These are phyloP conservation scores for Amorphotheca resinae DNA, from an alignment of 495 filamentous ascomycete genomes.

Conservation along the genomic window DNA sequence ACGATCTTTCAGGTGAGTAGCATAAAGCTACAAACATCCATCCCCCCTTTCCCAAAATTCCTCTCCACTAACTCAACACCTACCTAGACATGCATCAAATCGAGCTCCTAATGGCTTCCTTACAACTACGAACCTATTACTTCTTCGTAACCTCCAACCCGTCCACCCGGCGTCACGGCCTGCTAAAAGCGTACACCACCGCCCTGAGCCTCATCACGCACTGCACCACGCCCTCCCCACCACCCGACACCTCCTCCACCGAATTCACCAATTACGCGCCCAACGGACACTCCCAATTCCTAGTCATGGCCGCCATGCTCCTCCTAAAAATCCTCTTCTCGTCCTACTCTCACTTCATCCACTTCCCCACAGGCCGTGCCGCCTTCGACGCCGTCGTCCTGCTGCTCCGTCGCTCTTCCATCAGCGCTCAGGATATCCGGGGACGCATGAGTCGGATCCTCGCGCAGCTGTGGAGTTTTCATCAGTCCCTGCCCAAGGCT, in stretches of 20 bases:
- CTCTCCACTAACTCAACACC: no score
- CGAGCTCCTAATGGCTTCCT: not conserved
- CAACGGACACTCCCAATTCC: not conserved
- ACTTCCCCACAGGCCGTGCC: not conserved
- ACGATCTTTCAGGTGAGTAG: not conserved
- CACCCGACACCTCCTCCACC: not conserved
- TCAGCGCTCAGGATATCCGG: not conserved
- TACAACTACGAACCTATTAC: conserved; percentile 4
- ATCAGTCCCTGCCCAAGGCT: not conserved
- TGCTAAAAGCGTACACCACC: conserved; percentile 2
- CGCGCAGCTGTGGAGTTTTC: conserved; percentile 1
- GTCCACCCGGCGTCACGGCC: not conserved
- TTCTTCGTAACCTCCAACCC: not conserved
- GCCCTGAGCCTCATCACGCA: not conserved
- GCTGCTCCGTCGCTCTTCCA: not conserved
- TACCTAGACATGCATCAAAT: no score
- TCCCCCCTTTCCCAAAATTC: no score
- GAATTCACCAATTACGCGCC: not conserved
- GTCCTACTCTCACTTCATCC: not conserved
- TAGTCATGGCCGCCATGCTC: not conserved
- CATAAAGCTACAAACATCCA: no score
- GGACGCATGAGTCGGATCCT: not conserved
- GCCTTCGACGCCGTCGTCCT: not conserved
- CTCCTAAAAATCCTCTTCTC: not conserved
- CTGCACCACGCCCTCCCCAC: no score